Percentiles rank a stretch among this genome's conserved stretches.
Conservation (phyloP, 2,329 filamentous ascomycete species). For the Trichoderma polysporum region DNA sequence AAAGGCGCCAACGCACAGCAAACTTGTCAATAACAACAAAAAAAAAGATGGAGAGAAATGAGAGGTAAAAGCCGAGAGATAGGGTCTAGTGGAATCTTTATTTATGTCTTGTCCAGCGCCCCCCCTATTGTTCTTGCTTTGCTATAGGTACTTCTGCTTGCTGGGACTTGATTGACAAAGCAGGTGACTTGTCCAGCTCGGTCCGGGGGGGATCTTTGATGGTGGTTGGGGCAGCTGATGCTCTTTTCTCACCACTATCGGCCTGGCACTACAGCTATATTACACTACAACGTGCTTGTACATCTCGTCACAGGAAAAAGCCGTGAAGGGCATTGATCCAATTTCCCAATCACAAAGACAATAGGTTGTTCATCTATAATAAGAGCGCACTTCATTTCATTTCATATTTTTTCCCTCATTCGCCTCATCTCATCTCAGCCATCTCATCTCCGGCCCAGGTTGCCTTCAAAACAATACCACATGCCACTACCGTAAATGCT, state of each 20-base stretch:
- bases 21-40: neutral
- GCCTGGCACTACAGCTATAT: neutral
- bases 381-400: neutral
- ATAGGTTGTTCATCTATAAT: neutral
- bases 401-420: neutral
- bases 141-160: neutral
- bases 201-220: no score
- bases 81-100: no score
- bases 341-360: neutral
- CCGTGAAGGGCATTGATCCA: neutral
- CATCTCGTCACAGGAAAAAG: neutral
- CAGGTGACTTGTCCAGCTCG: neutral
- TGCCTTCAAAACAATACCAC: neutral
- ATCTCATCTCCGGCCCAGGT: neutral
- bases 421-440: neutral
- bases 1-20: neutral
- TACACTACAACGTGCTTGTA: neutral
- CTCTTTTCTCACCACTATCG: neutral
- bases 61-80: no score
- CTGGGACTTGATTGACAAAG: neutral
- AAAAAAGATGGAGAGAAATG: neutral
- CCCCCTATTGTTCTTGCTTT: neutral
- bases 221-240: slow-evolving; percentile 7
- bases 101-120: no score
- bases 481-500: neutral